These are phyloP conservation scores for Diophrys sp. DNA, from an alignment of 73 alveolate genomes.

Conservation along the genomic window DNA sequence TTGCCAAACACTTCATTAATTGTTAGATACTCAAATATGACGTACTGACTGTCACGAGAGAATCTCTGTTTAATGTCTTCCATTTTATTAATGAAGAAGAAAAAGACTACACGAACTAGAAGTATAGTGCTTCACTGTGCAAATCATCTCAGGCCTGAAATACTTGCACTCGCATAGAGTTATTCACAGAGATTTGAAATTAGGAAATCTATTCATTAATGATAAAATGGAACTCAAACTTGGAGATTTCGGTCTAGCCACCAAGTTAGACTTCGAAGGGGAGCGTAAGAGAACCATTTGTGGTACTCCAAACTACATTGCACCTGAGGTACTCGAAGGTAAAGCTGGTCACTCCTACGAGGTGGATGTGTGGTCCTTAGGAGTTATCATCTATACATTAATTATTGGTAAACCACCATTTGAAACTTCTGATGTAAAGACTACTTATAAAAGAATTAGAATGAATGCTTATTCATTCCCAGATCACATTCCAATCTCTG, in stretches of 20 bases:
- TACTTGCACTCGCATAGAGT: constrained; percentile 84
- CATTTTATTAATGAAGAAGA: constrained; percentile 85
- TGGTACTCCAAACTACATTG: constrained; percentile 97
- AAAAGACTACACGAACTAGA: constrained; percentile 91
- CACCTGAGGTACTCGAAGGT: constrained; percentile 89
- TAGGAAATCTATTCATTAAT: constrained; percentile 85
- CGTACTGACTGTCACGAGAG: no score
- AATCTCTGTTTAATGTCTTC: no score
- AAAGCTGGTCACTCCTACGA: constrained; percentile 90
- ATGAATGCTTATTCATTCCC: constrained; percentile 85
- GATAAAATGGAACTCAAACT: constrained; percentile 81
- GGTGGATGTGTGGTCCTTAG: constrained; percentile 91
- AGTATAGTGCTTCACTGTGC: constrained; percentile 88
- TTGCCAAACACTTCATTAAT: no score
- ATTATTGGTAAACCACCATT: constrained; percentile 95
- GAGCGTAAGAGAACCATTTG: constrained; percentile 90
- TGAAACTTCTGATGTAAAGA: constrained; percentile 90
- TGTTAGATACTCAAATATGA: no score
- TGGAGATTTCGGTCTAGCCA: constrained; percentile 95
- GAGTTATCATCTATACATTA: constrained; percentile 87
- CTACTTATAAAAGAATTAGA: constrained; percentile 89
- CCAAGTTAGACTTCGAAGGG: constrained; percentile 84
- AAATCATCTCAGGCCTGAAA: constrained; percentile 78
- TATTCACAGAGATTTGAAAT: constrained; percentile 93
- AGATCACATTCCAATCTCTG: constrained; percentile 89